These are phyloP conservation scores for Canavalia gladiata DNA, from an alignment of 306 rosid genomes.

Conservation along the genomic window DNA sequence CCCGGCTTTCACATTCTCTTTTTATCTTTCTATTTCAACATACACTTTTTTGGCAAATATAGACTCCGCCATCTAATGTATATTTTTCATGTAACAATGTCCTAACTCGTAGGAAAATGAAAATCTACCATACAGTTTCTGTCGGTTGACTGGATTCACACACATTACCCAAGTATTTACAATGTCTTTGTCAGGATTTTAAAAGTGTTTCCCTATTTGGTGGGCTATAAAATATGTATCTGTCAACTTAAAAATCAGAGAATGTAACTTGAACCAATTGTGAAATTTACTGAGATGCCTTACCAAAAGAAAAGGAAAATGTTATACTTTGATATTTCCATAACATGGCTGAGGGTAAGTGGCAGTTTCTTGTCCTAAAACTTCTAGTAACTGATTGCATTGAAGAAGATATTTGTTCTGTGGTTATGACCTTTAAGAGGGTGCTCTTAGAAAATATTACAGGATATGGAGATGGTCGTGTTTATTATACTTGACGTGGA, in stretches of 20 bases:
- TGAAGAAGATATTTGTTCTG: not conserved
- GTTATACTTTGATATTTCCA: constrained; percentile 14
- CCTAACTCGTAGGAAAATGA: constrained; percentile 12
- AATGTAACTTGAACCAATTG: constrained; percentile 6
- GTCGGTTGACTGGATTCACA: constrained; percentile 20
- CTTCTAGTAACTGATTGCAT: not conserved
- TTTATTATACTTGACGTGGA: constrained; percentile 21
- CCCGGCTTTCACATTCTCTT: constrained; percentile 10
- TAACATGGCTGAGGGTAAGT: not conserved
- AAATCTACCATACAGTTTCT: not conserved
- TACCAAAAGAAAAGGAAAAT: constrained; percentile 10
- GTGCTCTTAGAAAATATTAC: not conserved
- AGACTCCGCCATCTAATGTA: not conserved
- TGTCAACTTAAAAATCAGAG: not conserved
- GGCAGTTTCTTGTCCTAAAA: constrained; percentile 4
- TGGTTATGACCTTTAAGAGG: not conserved
- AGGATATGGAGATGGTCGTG: constrained; percentile 22
- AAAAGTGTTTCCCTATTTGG: constrained; percentile 23
- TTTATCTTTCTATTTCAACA: constrained; percentile 39
- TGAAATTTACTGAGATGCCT: constrained; percentile 1
- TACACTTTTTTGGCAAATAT: not conserved
- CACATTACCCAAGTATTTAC: not conserved
- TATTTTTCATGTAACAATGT: constrained; percentile 13
- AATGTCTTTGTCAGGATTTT: constrained; percentile 5
- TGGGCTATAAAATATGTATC: not conserved